Conservation (phyloP, 331 rosid genomes). For the Rosa hybrid region DNA sequence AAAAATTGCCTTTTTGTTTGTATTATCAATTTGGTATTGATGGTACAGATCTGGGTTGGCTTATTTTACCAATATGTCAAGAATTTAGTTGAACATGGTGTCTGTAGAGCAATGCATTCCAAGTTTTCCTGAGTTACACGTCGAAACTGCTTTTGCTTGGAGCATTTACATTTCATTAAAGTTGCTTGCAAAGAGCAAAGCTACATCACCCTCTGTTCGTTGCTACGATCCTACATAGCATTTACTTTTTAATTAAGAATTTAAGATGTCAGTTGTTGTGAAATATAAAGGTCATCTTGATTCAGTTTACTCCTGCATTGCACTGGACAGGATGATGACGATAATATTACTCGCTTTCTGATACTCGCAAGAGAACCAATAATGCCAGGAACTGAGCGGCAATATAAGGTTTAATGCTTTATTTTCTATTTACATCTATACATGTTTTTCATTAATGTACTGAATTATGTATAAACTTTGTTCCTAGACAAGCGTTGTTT, state of each 20-base stretch:
- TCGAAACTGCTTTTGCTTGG: neutral
- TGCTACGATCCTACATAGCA: neutral
- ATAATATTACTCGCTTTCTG: slow-evolving; percentile 78
- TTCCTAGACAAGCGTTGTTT: slow-evolving; percentile 82
- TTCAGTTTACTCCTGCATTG: slow-evolving; percentile 32
- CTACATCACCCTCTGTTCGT: neutral
- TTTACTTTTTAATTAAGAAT: neutral
- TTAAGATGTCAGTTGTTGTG: slow-evolving; percentile 10
- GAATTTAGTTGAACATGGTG: neutral
- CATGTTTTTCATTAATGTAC: neutral
- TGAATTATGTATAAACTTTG: slow-evolving; percentile 23
- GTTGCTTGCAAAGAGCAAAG: neutral
- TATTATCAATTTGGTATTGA: neutral
- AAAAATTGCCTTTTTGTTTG: neutral
- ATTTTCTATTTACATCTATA: slow-evolving; percentile 2
- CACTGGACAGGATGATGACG: slow-evolving; percentile 62
- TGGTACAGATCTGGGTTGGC: neutral
- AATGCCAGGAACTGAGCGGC: slow-evolving; percentile 63
- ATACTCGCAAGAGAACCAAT: slow-evolving; percentile 86
- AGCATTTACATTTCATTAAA: neutral
- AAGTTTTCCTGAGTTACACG: neutral
- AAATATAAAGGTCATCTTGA: slow-evolving; percentile 20
- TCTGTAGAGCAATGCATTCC: neutral
- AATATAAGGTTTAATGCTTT: slow-evolving; percentile 51
- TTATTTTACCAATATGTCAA: neutral